Evolutionary conservation across 208 protist species (phyloP).

Genomic region (Acanthamoeba lenticulata): DNA sequence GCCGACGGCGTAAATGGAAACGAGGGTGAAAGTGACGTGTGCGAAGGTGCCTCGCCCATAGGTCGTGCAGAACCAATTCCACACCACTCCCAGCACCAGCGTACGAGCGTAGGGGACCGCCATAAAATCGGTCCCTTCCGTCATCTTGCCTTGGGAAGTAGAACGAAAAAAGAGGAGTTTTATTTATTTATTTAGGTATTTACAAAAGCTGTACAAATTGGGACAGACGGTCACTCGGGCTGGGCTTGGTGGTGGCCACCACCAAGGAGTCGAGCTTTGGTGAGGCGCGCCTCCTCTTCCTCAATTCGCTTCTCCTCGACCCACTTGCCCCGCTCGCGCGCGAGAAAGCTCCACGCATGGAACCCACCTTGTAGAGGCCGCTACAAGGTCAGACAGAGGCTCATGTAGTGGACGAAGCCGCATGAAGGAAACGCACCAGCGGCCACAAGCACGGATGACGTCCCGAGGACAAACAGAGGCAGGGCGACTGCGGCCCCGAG

Average conservation of each 20-base stretch:
- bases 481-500: background rate
- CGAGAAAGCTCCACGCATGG: background rate
- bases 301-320: background rate
- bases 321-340: background rate
- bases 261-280: background rate
- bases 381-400: no score
- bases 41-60: background rate
- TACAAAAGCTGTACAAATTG: no score
- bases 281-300: background rate
- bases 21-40: background rate
- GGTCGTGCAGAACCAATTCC: slow-evolving; percentile 11
- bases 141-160: no score
- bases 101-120: background rate
- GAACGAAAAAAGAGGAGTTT: no score
- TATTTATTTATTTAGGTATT: no score
- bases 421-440: background rate
- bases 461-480: background rate
- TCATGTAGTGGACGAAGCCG: background rate
- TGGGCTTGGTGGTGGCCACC: background rate
- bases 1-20: background rate
- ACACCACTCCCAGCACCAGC: background rate
- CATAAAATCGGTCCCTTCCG: background rate
- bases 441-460: background rate
- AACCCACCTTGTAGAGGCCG: no score
- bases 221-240: no score